Base-by-base conservation (phyloP, 2,329 filamentous ascomycete species). In the Xylariaceae sp. region DNA sequence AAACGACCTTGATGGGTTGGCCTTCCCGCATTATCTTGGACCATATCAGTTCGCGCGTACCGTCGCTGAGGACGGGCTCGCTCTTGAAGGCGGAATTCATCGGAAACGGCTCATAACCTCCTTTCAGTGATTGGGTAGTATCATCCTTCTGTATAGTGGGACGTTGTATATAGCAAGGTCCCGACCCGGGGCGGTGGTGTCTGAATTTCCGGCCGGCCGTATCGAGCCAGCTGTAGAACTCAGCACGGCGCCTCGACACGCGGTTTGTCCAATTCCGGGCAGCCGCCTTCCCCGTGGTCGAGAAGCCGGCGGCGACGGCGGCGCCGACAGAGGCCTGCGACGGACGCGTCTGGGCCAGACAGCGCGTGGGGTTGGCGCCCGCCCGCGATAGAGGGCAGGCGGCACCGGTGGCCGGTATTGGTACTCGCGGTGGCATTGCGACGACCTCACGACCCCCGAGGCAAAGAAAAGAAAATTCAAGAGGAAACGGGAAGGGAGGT, bases 1-100 rank as follows among this genome's bases (percentile, higher is more conserved):
- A 89, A 14, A 94, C 85, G 30, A 75, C 75, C 55, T 87, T 82
- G 46, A 95, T 69, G 40, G 83, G 78, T 60, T 81, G 71, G 43
- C 82, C 81, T 11, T 77, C 60, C n/a, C 64, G 58, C 46, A 78
- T 78, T 11, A 94, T 78, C 50, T 77, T 74, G 4, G 70, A 55
- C 68, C 85, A 92, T 38, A 96, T 84, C 48, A 81, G 69, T 53
- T 89, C 81, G 43, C 84, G 73, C 33, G 89, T 68, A 13, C 71
- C 66, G 52, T 94, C 85, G 46, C 81, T 81, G 48, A 96, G 69
- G 15, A 95, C 84, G 3, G 73, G 67, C 59, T 85, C 73, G 53
- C 81, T 87, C 47, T 70, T 64, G 64, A 90, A 96, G 16, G 73
- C 59, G 4, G 65, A 67, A 60, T 95, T 95, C 34, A 77, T 59